Conservation (phyloP, 352 stramenopile genomes). For the Pythium dissotocum region DNA sequence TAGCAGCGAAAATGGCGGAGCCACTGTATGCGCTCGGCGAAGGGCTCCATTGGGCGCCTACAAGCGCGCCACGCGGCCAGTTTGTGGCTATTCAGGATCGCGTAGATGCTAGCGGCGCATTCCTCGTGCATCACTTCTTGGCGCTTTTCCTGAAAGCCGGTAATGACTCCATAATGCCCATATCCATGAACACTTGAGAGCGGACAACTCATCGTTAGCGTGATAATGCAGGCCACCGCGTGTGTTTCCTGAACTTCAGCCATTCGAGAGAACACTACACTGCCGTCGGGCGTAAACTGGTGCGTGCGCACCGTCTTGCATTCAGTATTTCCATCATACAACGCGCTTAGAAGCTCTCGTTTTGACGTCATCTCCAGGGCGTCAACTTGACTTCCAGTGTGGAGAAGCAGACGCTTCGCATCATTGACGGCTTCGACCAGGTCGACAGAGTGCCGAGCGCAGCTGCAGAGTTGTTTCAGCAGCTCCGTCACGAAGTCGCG, state of each 20-base stretch:
- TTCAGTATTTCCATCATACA: no score
- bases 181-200: not conserved
- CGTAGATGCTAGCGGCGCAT: constrained; percentile 51
- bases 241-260: constrained; percentile 56
- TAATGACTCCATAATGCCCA: constrained; percentile 6
- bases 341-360: no score
- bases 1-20: constrained; percentile 46
- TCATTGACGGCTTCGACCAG: constrained; percentile 41
- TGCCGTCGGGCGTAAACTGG: constrained; percentile 68
- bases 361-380: constrained; percentile 30
- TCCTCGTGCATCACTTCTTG: constrained; percentile 74
- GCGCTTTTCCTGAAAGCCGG: constrained; percentile 71
- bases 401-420: constrained; percentile 37
- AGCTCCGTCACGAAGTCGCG: constrained; percentile 43
- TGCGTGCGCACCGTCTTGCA: constrained; percentile 23
- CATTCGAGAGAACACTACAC: constrained; percentile 61
- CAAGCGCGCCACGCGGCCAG: constrained; percentile 47
- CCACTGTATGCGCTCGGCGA: constrained; percentile 51
- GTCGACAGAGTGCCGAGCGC: not conserved
- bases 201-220: not conserved
- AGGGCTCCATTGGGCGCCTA: constrained; percentile 53
- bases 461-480: constrained; percentile 34
- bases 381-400: constrained; percentile 47
- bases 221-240: constrained; percentile 40
- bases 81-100: constrained; percentile 61